Conservation (phyloP, 768 basidiomycete species). For the Paxillus rubicundulus region DNA sequence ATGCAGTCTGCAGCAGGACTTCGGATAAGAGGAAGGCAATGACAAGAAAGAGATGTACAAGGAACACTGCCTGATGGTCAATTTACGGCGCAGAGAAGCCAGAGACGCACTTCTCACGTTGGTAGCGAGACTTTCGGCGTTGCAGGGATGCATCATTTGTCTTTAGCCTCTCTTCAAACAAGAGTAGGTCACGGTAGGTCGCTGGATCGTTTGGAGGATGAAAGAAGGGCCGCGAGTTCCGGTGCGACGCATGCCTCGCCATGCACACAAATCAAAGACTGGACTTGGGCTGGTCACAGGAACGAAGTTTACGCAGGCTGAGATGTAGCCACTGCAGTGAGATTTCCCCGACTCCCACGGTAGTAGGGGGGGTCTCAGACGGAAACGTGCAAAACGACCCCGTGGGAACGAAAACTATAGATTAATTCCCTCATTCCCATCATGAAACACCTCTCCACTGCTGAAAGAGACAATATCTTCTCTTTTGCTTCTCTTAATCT, state of each 20-base stretch:
- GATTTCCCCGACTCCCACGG: too few species aligned
- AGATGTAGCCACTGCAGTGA: too few species aligned
- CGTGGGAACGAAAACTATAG: too few species aligned
- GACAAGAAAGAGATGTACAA: slow-evolving; percentile 62
- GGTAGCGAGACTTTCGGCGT: slow-evolving; percentile 77
- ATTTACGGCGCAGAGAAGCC: slow-evolving; percentile 17
- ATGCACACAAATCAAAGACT: slow-evolving; percentile 15
- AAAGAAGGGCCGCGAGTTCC: slow-evolving; percentile 37
- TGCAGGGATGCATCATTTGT: slow-evolving; percentile 83
- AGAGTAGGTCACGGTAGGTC: slow-evolving; percentile 83
- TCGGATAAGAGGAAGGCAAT: slow-evolving; percentile 74
- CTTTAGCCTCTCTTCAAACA: slow-evolving; percentile 97
- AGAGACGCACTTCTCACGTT: slow-evolving; percentile 49
- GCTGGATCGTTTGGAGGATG: slow-evolving; percentile 70
- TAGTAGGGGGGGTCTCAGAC: too few species aligned
- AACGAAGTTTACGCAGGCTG: background rate
- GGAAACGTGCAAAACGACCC: too few species aligned
- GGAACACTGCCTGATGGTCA: slow-evolving; percentile 57
- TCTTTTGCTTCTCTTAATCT: too few species aligned
- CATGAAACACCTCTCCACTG: too few species aligned
- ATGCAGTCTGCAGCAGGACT: slow-evolving; percentile 64
- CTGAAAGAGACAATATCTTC: too few species aligned
- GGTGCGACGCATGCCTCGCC: slow-evolving; percentile 21
- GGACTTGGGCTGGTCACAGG: background rate
- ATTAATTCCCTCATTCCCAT: too few species aligned